Evolutionary conservation across 192 early-diverging fungal genomes (phyloP).

Genomic region (Coemansia sp.): DNA sequence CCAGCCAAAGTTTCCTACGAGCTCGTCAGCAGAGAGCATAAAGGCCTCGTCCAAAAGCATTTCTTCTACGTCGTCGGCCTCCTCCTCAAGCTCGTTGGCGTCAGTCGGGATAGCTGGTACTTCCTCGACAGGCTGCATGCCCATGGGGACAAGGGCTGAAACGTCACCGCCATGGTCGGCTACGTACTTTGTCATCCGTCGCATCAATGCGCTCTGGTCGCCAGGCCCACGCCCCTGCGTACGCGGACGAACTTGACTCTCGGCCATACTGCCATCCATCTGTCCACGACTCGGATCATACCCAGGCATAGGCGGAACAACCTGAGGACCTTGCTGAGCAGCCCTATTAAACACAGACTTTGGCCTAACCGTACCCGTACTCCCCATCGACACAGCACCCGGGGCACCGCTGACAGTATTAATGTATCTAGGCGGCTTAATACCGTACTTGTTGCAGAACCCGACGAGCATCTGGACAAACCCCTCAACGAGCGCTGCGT

Average conservation of each 20-base stretch:
- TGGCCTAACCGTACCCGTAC: slow-evolving; percentile 28
- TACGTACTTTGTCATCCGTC: slow-evolving; percentile 52
- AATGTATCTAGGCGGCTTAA: slow-evolving; percentile 42
- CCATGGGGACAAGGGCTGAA: slow-evolving; percentile 45
- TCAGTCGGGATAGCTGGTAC: slow-evolving; percentile 3
- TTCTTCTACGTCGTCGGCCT: slow-evolving; percentile 44
- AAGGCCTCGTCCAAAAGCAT: slow-evolving; percentile 64
- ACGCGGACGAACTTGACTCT: slow-evolving; percentile 20
- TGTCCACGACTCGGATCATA: slow-evolving; percentile 23
- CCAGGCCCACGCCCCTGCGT: slow-evolving; percentile 23
- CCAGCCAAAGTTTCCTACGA: slow-evolving; percentile 87
- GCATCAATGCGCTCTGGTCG: slow-evolving; percentile 48
- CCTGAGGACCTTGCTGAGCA: slow-evolving; percentile 3
- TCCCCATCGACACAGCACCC: slow-evolving; percentile 14
- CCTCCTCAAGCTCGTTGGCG: slow-evolving; percentile 25
- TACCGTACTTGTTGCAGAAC: slow-evolving; percentile 49
- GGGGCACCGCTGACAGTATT: slow-evolving; percentile 31
- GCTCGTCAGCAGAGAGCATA: slow-evolving; percentile 72
- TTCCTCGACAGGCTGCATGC: slow-evolving; percentile 22
- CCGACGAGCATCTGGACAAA: slow-evolving; percentile 51
- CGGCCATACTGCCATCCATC: slow-evolving; percentile 3
- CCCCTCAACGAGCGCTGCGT: slow-evolving; percentile 39
- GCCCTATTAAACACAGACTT: slow-evolving; percentile 28
- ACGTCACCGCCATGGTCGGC: slow-evolving; percentile 48
- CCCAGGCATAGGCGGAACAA: slow-evolving; percentile 23